A percentile compares a stretch with the other conserved stretches of the same genome.
Conservation (phyloP, 1,284 basidiomycete species). For the Phellinidium pouzarii region DNA sequence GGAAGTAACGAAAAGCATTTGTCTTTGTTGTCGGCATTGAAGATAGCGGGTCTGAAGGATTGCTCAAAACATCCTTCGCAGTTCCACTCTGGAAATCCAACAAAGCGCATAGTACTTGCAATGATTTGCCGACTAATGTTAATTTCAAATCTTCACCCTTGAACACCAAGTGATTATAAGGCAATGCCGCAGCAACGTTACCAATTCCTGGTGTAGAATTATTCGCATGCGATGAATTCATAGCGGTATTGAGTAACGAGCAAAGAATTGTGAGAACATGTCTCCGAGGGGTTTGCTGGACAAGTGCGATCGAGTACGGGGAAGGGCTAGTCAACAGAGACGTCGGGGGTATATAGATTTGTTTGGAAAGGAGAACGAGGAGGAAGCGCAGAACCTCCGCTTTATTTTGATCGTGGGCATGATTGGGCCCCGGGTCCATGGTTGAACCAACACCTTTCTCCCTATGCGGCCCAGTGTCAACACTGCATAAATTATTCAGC, state of each 20-base stretch:
- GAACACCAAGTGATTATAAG: constrained; percentile 87
- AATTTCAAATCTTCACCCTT: constrained; percentile 75
- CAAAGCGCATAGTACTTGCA: constrained; percentile 71
- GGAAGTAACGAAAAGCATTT: constrained; percentile 86
- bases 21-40: constrained; percentile 57
- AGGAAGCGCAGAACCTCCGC: constrained; percentile 82
- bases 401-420: constrained; percentile 73
- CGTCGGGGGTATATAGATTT: constrained; percentile 75
- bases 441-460: constrained; percentile 87
- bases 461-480: constrained; percentile 40
- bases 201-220: constrained; percentile 43
- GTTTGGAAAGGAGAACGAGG: constrained; percentile 78
- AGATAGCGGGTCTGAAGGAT: constrained; percentile 36
- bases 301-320: constrained; percentile 67
- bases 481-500: background rate
- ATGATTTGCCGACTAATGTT: constrained; percentile 61
- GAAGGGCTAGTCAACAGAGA: constrained; percentile 67
- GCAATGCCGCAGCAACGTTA: constrained; percentile 61
- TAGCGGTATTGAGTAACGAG: constrained; percentile 83
- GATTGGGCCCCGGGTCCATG: constrained; percentile 58
- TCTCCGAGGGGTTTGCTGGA: constrained; percentile 71
- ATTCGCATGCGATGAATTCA: constrained; percentile 53
- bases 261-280: constrained; percentile 85
- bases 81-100: constrained; percentile 78
- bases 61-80: constrained; percentile 46